Base-by-base conservation (phyloP, 2,329 filamentous ascomycete species). In the Colletotrichum musae region DNA sequence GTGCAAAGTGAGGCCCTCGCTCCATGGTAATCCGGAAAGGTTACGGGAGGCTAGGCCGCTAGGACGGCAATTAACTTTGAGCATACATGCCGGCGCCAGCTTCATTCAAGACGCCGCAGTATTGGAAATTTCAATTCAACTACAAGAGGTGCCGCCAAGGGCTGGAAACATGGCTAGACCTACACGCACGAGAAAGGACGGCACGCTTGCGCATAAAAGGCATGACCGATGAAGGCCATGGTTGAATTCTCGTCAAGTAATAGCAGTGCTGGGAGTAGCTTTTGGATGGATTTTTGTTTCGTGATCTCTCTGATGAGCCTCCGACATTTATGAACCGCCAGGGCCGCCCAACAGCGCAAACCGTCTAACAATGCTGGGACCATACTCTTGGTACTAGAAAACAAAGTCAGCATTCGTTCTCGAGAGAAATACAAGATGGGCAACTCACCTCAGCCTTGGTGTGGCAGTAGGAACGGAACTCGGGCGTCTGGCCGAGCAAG, bases 401-500 rank as follows among this genome's bases (percentile, higher is more conserved):
- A 50, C 6, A 10, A 1, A 21, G 74, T 77, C 61, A 74, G 64
- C 51, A 56, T 26, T 50, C 67, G 5, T 24, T 21, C 26, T 15
- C 9, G 15, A 5, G n/a, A 13, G 12, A 24, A 3, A 18, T 6
- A 36, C 3, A 16, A 16, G 16, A 12, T 24, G 21, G 21, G 16
- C n/a, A 9, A 47, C 85, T 74, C 77, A 90, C 88, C 86, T 91
- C 89, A 36, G 90, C 91, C 86, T 96, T 96, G 66, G 93, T 99
- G 83, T 99, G 97, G 85, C 96, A 99, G 85, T 98, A 99, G 78
- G 94, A 98, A 80, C 94, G 91, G 88, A 99, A 99, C 82, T 99
- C 97, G 5, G 97, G 95, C 6, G 96, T 99, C 85, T 98, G 95
- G 64, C 95, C 97, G 70, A 99, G 86, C 83, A 99, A 87, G 84